phyloP scores from a whole-genome alignment of 306 rosid genomes.

The Arachis stenosperma region DNA sequence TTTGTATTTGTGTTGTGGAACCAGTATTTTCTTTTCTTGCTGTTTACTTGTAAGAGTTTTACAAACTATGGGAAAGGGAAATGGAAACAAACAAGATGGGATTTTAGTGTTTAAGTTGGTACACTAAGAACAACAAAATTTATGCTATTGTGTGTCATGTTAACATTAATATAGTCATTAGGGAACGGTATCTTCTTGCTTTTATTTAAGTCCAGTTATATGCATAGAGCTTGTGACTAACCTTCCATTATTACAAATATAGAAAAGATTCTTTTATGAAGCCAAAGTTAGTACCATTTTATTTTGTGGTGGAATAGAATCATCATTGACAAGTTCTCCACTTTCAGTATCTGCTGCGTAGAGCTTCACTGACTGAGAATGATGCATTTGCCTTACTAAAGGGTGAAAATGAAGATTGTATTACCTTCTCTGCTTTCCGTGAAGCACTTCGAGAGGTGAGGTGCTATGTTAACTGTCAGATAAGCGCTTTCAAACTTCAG shows the following conservation, averaged over 20 bases:
- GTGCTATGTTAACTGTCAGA: constrained; percentile 9
- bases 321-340: constrained; percentile 37
- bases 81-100: neutral
- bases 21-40: neutral
- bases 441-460: constrained; percentile 76
- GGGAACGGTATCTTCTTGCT: neutral
- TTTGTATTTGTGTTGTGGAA: constrained; percentile 2
- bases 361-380: constrained; percentile 64
- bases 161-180: neutral
- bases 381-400: constrained; percentile 78
- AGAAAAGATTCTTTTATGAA: neutral
- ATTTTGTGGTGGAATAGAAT: constrained; percentile 25
- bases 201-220: constrained; percentile 6
- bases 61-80: neutral
- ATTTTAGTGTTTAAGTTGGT: neutral
- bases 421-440: constrained; percentile 69
- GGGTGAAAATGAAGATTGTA: constrained; percentile 68
- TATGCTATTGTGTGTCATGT: neutral
- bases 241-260: neutral
- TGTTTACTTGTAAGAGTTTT: neutral
- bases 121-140: neutral
- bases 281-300: constrained; percentile 17
- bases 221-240: neutral
- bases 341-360: constrained; percentile 66
- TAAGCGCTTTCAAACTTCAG: neutral